Percentiles rank a stretch among this genome's conserved stretches.
Evolutionary conservation across 768 basidiomycete genomes (phyloP).

Genomic region (Boletellus ananiceps): DNA sequence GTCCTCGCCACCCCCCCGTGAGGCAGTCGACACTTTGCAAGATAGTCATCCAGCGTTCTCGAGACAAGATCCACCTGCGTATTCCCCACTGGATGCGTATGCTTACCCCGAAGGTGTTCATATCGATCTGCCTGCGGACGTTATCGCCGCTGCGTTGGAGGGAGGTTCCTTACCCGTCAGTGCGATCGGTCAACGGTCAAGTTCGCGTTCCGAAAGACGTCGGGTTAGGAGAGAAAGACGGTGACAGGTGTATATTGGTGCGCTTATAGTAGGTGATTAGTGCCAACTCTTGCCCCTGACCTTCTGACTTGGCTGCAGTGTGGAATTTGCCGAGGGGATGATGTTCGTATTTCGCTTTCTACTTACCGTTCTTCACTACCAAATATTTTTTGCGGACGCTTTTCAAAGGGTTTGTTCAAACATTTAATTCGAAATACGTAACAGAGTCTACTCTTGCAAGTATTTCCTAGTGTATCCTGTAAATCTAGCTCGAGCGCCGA

Average conservation of each 20-base stretch:
- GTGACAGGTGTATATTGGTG: slow-evolving; percentile 12
- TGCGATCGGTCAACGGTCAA: slow-evolving; percentile 47
- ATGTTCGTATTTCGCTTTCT: slow-evolving; percentile 23
- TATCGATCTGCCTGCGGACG: slow-evolving; percentile 87
- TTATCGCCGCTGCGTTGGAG: slow-evolving; percentile 86
- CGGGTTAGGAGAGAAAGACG: slow-evolving; percentile 50
- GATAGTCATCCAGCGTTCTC: slow-evolving; percentile 32
- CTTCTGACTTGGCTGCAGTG: slow-evolving; percentile 5
- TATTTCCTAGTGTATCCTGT: slow-evolving; percentile 15
- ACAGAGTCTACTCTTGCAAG: slow-evolving; percentile 14
- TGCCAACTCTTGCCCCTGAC: not conserved
- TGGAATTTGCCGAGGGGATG: slow-evolving; percentile 10
- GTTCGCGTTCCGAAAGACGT: slow-evolving; percentile 51
- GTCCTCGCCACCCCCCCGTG: slow-evolving; percentile 17
- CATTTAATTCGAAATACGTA: slow-evolving; percentile 27
- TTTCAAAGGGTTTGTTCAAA: slow-evolving; percentile 7
- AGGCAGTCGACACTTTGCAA: slow-evolving; percentile 26
- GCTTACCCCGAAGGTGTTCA: slow-evolving; percentile 86
- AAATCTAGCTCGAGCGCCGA: slow-evolving; percentile 12
- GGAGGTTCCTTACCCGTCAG: slow-evolving; percentile 59
- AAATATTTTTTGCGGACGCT: slow-evolving; percentile 24
- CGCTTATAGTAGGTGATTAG: slow-evolving; percentile 12
- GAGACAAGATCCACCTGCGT: slow-evolving; percentile 75
- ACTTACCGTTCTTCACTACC: slow-evolving; percentile 15
- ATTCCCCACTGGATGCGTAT: slow-evolving; percentile 85